phyloP scores from a whole-genome alignment of 2,329 filamentous ascomycete species.

The Ploettnerulaceae sp. region DNA sequence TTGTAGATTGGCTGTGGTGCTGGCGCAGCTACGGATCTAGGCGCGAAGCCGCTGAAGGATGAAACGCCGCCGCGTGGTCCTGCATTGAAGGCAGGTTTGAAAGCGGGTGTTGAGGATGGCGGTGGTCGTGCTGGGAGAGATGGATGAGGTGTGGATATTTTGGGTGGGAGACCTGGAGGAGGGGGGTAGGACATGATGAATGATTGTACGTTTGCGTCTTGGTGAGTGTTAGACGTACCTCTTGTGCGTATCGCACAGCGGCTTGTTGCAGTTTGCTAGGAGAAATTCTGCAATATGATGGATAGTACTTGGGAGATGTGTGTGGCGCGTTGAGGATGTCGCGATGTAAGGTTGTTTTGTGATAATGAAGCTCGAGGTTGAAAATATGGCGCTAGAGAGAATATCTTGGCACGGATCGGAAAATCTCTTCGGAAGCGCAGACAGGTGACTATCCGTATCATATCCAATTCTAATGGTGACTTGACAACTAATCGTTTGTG shows the following conservation, averaged over 20 bases:
- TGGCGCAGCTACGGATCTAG: conserved; percentile 49
- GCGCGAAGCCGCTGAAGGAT: conserved; percentile 50
- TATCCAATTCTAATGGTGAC: too few relatives aligned
- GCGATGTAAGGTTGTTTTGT: too few relatives aligned
- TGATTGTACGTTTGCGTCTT: conserved; percentile 32
- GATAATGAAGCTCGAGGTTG: too few relatives aligned
- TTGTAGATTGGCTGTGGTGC: conserved; percentile 22
- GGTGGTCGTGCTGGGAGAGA: conserved; percentile 78
- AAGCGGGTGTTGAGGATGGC: conserved; percentile 40
- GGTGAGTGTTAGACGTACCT: conserved; percentile 36
- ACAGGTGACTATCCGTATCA: too few relatives aligned
- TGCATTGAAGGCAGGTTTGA: conserved; percentile 29
- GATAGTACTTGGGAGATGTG: too few relatives aligned
- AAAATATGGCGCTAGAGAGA: too few relatives aligned
- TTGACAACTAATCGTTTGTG: too few relatives aligned
- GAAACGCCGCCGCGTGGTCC: conserved; percentile 17
- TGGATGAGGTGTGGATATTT: conserved; percentile 43
- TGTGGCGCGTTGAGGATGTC: too few relatives aligned
- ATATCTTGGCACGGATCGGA: too few relatives aligned
- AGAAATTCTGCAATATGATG: too few relatives aligned
- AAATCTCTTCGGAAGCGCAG: too few relatives aligned
- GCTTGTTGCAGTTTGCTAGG: too few relatives aligned
- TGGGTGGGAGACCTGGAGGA: conserved; percentile 65
- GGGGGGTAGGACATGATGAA: conserved; percentile 84
- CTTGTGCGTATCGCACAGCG: conserved; percentile 31